Base-by-base conservation (phyloP, 73 alveolate species). In the Breviolum minutum region DNA sequence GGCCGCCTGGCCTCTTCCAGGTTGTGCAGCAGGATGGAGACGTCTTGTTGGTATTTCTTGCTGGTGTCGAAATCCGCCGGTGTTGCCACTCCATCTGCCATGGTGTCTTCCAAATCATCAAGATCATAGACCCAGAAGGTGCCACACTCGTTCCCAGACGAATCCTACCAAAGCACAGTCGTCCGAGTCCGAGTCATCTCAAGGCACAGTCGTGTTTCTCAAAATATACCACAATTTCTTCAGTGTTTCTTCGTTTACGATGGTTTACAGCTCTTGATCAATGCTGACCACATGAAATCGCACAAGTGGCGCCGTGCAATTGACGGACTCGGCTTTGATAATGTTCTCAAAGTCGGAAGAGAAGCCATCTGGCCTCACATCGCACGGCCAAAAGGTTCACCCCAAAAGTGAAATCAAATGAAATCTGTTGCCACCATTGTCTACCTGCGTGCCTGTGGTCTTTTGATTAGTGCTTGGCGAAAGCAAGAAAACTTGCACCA, bases 141-240 rank as follows among this genome's bases (percentile, higher is more conserved):
- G 82, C 95, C 95, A 64, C 95, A 87, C 95, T 87, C 83, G 82
- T 87, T 87, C 32, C 95, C 95, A 20, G 63, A 87, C 8, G 95
- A 29, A 30, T 87, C 95, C 95, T 87, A 13, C 9, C 62, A 24
- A 10, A 8, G 54, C 11, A 82, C 16, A 5, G 64, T 12, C 12
- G 62, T 27, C 66, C 24, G n/a, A 13, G 30, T 8, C 32, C 30
- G 81, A 20, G 79, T 24, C 4, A 69, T 69, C 79, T 17, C 79
- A 20, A n/a, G 26, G 40, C 26, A 29, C 85, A 22, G 54, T 40
- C 54, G 54, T 40, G 3, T 40, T 40, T 40, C 54, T 40, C 54
- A 40, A 40, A 40, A 40, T 40, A 40, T 40, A 3, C 54, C 54
- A 40, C 54, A 40, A 40, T 40, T 40, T 40, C 54, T 40, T 40